Conservation (phyloP, 2,329 filamentous ascomycete species). For the Didymella glomerata region DNA sequence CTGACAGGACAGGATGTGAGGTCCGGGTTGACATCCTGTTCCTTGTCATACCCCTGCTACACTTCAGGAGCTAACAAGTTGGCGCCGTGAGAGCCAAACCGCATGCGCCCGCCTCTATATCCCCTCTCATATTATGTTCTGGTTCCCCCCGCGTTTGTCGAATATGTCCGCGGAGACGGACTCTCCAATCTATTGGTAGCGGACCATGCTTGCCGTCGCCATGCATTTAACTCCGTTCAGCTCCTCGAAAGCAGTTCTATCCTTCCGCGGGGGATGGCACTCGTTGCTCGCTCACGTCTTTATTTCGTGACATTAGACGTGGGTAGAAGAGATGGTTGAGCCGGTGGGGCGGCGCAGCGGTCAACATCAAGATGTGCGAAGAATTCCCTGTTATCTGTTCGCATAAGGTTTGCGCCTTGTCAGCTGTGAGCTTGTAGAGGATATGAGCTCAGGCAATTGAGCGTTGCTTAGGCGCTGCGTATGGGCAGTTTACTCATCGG, state of each 20-base stretch:
- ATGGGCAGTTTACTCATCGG: background rate
- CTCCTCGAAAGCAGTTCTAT: background rate
- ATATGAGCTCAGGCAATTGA: background rate
- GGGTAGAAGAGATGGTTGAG: background rate
- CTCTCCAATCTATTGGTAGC: background rate
- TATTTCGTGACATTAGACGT: background rate
- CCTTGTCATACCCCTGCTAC: background rate
- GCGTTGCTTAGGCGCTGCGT: background rate
- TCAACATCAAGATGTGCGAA: background rate
- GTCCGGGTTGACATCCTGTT: conserved; percentile 1
- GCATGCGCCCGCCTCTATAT: background rate
- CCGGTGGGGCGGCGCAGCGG: background rate
- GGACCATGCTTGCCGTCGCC: background rate
- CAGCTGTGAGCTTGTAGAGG: background rate
- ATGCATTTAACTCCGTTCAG: background rate
- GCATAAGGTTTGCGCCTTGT: background rate
- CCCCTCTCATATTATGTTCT: background rate
- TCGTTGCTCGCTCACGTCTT: background rate
- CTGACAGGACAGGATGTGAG: background rate
- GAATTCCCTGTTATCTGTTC: background rate
- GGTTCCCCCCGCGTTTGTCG: background rate
- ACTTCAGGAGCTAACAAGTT: background rate
- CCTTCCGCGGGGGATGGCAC: background rate
- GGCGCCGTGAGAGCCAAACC: background rate
- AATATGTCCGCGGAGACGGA: background rate